Evolutionary conservation across 192 early-diverging fungal species (phyloP), one percentile per base, ranked within the genome.

Genomic region (Powellomyces hirtus): DNA sequence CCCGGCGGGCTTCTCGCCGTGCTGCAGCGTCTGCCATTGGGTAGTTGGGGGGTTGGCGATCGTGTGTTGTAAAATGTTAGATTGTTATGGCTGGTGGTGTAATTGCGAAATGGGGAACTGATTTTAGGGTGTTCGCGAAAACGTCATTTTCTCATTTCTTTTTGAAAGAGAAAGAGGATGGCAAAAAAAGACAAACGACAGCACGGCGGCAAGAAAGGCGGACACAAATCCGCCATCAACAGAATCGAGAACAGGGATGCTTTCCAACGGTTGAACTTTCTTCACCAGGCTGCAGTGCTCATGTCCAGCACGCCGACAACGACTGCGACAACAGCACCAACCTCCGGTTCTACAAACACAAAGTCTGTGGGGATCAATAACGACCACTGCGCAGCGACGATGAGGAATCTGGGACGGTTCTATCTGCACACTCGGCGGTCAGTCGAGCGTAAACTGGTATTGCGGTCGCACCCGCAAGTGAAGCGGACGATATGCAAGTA

Each of bases 231-330:
- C 50, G 24, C 8, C 5, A 22, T 30, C 22, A 13, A 2, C 22
- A 56, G 16, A 1, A 64, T 81, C 6, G 71, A 84, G 29, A 79
- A 86, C 42, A 38, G 70, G 0, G 83, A 89, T 55, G 72, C 81
- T 34, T 88, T 79, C 75, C 84, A 88, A 40, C 78, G 86, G 16
- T 82, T 89, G 81, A 86, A 86, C 64, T 88, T 86, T 61, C 64
- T 89, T 20, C 80, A 89, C 56, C 86, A 88, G 46, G 88, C 88
- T 11, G 82, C 86, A 0, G 71, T 73, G 33, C 75, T 83, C 29
- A 78, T 89, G 83, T 73, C 86, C n/a, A 77, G 73, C 18, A 63
- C 59, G 3, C 22, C 57, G 7, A n/a, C 59, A 33, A 22, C 53
- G 27, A 13, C 22, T 26, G 4, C 31, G 16, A 18, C 5, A 26